Conservation (phyloP, 768 basidiomycete species). For the Macrocybe gigantea region DNA sequence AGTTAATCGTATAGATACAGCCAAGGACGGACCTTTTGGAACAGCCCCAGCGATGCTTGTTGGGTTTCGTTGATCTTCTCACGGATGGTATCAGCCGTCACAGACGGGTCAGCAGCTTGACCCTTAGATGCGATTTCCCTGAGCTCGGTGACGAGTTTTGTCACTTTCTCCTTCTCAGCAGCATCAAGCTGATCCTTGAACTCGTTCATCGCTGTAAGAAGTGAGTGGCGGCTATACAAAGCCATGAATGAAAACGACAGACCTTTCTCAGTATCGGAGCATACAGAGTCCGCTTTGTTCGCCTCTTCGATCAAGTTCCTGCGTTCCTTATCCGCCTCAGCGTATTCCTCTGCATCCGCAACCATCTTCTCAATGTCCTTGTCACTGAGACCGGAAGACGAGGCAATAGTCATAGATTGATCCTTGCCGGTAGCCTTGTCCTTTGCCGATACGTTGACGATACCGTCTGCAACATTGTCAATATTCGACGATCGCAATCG, state of each 20-base stretch:
- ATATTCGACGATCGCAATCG: not conserved
- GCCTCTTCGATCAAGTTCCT: constrained; percentile 89
- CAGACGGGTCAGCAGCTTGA: constrained; percentile 73
- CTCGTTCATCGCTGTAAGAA: constrained; percentile 75
- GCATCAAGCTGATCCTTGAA: constrained; percentile 97
- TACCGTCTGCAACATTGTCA: constrained; percentile 56
- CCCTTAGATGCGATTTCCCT: constrained; percentile 88
- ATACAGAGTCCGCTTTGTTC: constrained; percentile 94
- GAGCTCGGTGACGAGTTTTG: constrained; percentile 80
- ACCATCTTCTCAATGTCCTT: constrained; percentile 99
- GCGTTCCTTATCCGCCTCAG: constrained; percentile 89
- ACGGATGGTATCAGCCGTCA: constrained; percentile 84
- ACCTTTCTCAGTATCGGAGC: constrained; percentile 95
- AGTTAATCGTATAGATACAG: not conserved
- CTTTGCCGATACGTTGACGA: constrained; percentile 96
- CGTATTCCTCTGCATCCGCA: constrained; percentile 86
- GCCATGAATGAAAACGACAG: constrained; percentile 12
- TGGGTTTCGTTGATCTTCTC: constrained; percentile 93
- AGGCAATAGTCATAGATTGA: constrained; percentile 96
- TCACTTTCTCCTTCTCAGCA: constrained; percentile 90
- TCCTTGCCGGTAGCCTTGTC: constrained; percentile 89
- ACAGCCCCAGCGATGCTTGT: constrained; percentile 89
- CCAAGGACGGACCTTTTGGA: constrained; percentile 69
- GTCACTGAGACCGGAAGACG: constrained; percentile 93
- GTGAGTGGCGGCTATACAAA: constrained; percentile 3